Base-by-base conservation (phyloP, 805 yeast species). In the Metschnikowia hibisci region DNA sequence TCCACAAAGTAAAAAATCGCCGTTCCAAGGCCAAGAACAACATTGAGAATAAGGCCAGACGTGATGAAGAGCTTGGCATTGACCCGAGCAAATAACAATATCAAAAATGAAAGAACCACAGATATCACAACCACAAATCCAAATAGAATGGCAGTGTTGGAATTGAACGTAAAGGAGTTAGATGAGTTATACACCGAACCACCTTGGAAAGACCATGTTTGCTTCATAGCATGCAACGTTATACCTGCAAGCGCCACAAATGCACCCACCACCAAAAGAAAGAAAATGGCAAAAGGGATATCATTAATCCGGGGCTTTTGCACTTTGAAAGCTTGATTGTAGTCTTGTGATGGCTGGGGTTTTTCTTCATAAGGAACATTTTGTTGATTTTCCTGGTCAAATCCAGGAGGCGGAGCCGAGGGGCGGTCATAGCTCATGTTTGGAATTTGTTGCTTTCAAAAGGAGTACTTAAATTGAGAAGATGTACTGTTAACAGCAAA, bases 141-240 rank as follows among this genome's bases (percentile, higher is more conserved):
- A 58, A 86, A 77, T 54, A 88, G 63, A 34, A 87, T 71, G 8
- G 84, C 77, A 5, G 95, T 82, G 58, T 84, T 84, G 20, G 95
- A 78, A 64, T 84, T 81, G 61, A 87, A 61, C 0, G 89, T 77
- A 54, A 84, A 82, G n/a, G 74, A 59, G 42, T 76, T 69, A 10
- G 60, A 54, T 6, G 74, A 57, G 32, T 66, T 61, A 60, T 87
- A 85, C 47, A 84, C 83, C 4, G 84, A 78, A 18, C 77, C 64
- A 5, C 90, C 91, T 45, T 78, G 77, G 43, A 67, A 67, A 11
- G 76, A 64, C 53, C 77, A 76, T 3, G 80, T 78, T 14, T 66
- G 52, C 3, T 77, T 70, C 66, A 86, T 84, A 7, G 85, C 83
- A 48, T 78, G 71, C 47, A 89, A 63, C 1, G 87, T 77, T 39